Percentiles rank a stretch among this genome's conserved stretches.
Evolutionary conservation across 108 stramenopile species (phyloP).

Genomic region (Pelagomonas calceolata): DNA sequence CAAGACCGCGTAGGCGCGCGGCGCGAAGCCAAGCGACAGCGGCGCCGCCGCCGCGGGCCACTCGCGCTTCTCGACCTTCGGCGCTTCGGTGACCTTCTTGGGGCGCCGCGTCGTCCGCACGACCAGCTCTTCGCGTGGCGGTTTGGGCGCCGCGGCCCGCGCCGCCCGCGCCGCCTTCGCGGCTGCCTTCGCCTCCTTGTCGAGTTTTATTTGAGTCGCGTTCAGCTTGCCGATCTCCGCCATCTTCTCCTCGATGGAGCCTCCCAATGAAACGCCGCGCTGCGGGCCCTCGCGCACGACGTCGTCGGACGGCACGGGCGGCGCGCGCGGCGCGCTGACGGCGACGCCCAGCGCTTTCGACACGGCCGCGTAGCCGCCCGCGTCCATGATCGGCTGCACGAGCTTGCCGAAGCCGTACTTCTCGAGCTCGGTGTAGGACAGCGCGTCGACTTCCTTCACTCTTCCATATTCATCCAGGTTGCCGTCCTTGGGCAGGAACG

Average conservation of each 20-base stretch:
- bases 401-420: slow-evolving; percentile 24
- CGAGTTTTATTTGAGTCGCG: slow-evolving; percentile 1
- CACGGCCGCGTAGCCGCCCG: slow-evolving; percentile 17
- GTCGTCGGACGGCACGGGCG: background rate
- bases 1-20: slow-evolving; percentile 17
- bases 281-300: background rate
- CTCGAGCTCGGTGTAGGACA: slow-evolving; percentile 21
- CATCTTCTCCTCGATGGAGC: slow-evolving; percentile 10
- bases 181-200: background rate
- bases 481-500: background rate
- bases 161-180: background rate
- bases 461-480: slow-evolving; percentile 22
- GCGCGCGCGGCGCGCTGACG: background rate
- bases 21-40: slow-evolving; percentile 8
- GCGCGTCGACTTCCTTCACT: slow-evolving; percentile 20
- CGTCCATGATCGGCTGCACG: slow-evolving; percentile 24
- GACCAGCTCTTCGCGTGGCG: too few species aligned
- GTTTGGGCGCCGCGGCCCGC: too few species aligned
- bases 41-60: slow-evolving; percentile 8
- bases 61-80: slow-evolving; percentile 4
- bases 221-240: slow-evolving; percentile 17
- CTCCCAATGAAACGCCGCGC: slow-evolving; percentile 5
- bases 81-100: slow-evolving; percentile 9
- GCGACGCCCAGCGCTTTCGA: slow-evolving; percentile 17
- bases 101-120: background rate